Conservation (phyloP, 495 filamentous ascomycete genomes). For the Cladorrhinum samala region DNA sequence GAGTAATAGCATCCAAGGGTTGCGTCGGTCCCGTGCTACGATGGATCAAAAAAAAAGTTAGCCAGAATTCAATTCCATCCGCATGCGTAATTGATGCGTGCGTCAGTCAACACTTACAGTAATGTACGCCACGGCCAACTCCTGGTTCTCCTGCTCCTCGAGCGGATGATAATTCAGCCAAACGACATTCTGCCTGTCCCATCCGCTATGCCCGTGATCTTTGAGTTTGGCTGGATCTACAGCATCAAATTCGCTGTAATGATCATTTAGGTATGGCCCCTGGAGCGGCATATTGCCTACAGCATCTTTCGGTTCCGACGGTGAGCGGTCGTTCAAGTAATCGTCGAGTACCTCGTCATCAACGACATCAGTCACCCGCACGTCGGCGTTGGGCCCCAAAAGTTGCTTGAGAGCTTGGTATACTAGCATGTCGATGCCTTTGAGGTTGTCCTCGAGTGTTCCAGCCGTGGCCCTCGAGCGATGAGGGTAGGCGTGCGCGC, state of each 20-base stretch:
- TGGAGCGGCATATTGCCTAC: background rate
- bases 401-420: conserved; percentile 3
- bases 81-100: no score
- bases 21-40: background rate
- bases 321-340: background rate
- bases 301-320: background rate
- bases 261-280: background rate
- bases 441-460: background rate
- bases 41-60: no score
- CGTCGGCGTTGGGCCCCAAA: background rate
- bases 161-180: background rate
- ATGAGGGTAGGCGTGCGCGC: conserved; percentile 6
- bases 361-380: background rate
- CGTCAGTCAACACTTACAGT: no score
- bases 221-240: no score
- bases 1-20: background rate
- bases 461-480: background rate
- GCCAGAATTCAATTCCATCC: no score
- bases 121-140: background rate
- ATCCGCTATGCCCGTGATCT: background rate
- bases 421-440: conserved; percentile 7
- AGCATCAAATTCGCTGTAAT: background rate
- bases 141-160: background rate
- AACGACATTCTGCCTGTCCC: background rate
- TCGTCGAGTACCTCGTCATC: background rate